phyloP scores from a whole-genome alignment of 2,329 filamentous ascomycete species.

The Huntiella decipiens region DNA sequence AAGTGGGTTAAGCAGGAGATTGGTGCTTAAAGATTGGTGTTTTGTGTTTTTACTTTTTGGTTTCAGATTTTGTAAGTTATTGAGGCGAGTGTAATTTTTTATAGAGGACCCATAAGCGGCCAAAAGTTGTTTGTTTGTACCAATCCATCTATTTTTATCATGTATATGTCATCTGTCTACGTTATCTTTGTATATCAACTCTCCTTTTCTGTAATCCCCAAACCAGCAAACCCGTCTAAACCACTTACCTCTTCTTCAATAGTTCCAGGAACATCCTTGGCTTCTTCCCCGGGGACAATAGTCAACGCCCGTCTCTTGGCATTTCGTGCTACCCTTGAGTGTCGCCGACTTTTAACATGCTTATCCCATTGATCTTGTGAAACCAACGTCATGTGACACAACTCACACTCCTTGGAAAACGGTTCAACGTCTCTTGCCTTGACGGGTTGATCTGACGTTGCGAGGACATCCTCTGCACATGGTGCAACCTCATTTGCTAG shows the following conservation, averaged over 20 bases:
- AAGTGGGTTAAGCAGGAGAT: constrained; percentile 66
- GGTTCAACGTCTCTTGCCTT: constrained; percentile 32
- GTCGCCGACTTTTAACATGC: constrained; percentile 21
- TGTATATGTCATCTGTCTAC: neutral
- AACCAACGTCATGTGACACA: constrained; percentile 47
- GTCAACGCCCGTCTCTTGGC: constrained; percentile 21
- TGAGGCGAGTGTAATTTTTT: neutral
- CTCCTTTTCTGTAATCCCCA: too few relatives aligned
- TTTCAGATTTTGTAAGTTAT: neutral
- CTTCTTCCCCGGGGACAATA: constrained; percentile 12
- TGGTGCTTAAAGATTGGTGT: constrained; percentile 2
- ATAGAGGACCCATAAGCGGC: neutral
- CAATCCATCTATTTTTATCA: neutral
- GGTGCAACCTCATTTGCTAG: constrained; percentile 28
- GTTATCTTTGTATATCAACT: neutral
- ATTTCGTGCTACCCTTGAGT: constrained; percentile 19
- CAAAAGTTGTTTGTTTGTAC: neutral
- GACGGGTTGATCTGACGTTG: constrained; percentile 17
- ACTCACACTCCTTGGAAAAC: constrained; percentile 45
- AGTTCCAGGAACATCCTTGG: neutral
- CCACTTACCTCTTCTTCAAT: neutral
- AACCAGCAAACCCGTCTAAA: neutral
- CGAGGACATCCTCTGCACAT: constrained; percentile 33
- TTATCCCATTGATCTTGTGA: constrained; percentile 31
- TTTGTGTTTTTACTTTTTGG: neutral